Evolutionary conservation across 2,329 filamentous ascomycete genomes (phyloP), one percentile per base, ranked within the genome.

Genomic region (Raffaelea arxii): DNA sequence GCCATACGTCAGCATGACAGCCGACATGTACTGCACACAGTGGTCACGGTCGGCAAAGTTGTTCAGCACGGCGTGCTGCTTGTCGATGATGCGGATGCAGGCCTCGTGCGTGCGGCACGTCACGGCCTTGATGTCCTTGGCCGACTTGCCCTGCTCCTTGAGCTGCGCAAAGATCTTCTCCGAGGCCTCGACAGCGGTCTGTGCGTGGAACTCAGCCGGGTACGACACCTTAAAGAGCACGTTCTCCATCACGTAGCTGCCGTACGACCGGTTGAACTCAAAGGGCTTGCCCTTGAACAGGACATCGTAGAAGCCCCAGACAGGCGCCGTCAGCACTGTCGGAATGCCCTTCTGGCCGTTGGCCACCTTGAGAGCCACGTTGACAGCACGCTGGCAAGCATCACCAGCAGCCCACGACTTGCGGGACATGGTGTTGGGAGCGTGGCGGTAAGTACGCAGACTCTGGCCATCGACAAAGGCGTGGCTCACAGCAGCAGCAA

Each of bases 161-260:
- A 98, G 80, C 67, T 87, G 80, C 66, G 81, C 77, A 75, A 89
- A 81, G 62, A 98, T 82, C 67, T 84, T 87, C 71, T 94, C 80
- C 1, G 91, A 90, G 41, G 88, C 89, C 70, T 98, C 92, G 55
- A 97, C 89, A 56, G 92, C 92, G 32, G 92, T 98, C 71, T 98
- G 92, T 19, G 91, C 96, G 78, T 97, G 91, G 77, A 97, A 97
- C 65, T 97, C 91, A 60, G 90, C 89, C 76, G 48, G 52, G 42
- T 61, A 54, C 40, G 92, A 98, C 51, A 98, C 92, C 80, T 98
- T 98, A 84, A 98, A 98, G 54, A 98, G 82, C 51, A 98, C 89
- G 62, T 97, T 98, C 80, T 98, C 92, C 92, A 98, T 98, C 56
- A 98, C 92, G 67, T 98, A 98, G 75, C 86, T 94, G 63, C 90